These are phyloP conservation scores for Fusarium brachygibbosum DNA, from an alignment of 2,329 filamentous ascomycete genomes.

Conservation along the genomic window DNA sequence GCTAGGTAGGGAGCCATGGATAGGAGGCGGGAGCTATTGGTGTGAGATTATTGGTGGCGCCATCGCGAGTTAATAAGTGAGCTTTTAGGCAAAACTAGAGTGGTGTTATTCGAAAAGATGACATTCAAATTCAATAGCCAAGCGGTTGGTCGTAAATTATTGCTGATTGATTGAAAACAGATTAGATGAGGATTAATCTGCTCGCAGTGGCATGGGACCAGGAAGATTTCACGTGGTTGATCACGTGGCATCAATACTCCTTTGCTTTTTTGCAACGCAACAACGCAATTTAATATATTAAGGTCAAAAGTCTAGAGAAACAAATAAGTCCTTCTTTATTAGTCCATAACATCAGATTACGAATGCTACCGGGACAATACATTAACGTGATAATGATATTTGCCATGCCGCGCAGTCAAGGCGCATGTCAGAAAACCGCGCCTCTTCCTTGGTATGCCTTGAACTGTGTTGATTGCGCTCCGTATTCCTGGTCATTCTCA, in stretches of 20 bases:
- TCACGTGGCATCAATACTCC: conserved; percentile 14
- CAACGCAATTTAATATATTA: not conserved
- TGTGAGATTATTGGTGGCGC: conserved; percentile 21
- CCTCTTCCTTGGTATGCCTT: conserved; percentile 33
- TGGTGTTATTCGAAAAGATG: conserved; percentile 3
- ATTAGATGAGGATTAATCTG: conserved; percentile 1
- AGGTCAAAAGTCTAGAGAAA: too few species aligned
- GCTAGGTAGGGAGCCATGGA: conserved; percentile 10
- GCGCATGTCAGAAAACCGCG: conserved; percentile 19
- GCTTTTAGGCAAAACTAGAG: conserved; percentile 27
- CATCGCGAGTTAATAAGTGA: conserved; percentile 4
- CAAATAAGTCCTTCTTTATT: not conserved
- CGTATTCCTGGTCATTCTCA: not conserved
- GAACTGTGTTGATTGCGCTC: conserved; percentile 11
- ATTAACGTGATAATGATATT: not conserved
- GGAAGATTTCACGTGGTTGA: conserved; percentile 1
- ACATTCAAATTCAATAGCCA: not conserved
- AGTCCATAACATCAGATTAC: not conserved
- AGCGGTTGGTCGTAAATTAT: conserved; percentile 3
- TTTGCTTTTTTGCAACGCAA: not conserved
- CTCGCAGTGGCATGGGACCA: too few species aligned
- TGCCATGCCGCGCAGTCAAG: conserved; percentile 23
- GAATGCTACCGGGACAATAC: not conserved
- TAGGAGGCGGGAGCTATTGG: conserved; percentile 26
- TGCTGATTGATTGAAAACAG: not conserved